These are phyloP conservation scores for Harringtonia aguacate DNA, from an alignment of 2,329 filamentous ascomycete species.

Conservation along the genomic window DNA sequence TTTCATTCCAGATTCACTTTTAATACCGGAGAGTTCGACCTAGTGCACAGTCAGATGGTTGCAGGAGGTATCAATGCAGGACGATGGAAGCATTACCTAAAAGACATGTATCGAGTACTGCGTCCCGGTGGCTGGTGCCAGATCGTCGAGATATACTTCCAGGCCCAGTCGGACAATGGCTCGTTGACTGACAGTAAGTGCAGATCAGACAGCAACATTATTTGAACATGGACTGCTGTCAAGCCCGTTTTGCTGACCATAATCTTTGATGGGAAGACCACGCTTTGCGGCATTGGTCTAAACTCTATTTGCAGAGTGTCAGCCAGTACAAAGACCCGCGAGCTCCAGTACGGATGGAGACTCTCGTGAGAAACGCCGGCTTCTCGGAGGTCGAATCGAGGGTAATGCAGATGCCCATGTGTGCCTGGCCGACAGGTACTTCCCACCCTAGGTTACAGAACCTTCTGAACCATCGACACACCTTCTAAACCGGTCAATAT, in stretches of 20 bases:
- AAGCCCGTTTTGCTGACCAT: too few species aligned
- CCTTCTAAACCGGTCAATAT: neutral
- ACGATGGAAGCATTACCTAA: conserved; percentile 67
- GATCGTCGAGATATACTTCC: conserved; percentile 79
- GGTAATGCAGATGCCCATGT: conserved; percentile 58
- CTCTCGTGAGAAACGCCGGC: conserved; percentile 48
- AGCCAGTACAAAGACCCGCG: conserved; percentile 56
- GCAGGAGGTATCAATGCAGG: conserved; percentile 58
- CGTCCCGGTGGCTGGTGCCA: conserved; percentile 76
- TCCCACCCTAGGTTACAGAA: neutral
- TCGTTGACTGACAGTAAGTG: conserved; percentile 52
- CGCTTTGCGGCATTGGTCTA: conserved; percentile 58
- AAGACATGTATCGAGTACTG: conserved; percentile 62
- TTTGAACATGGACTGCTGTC: conserved; percentile 1
- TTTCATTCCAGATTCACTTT: conserved; percentile 48
- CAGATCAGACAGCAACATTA: neutral
- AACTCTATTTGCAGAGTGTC: conserved; percentile 49
- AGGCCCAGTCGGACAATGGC: conserved; percentile 78
- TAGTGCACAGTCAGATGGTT: conserved; percentile 70
- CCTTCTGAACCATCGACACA: neutral
- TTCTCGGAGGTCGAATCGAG: conserved; percentile 57
- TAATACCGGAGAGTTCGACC: conserved; percentile 60
- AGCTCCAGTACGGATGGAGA: conserved; percentile 48
- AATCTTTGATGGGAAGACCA: conserved; percentile 31
- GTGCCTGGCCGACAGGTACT: conserved; percentile 58